Evolutionary conservation across 768 basidiomycete genomes (phyloP), one percentile per base, ranked within the genome.

Genomic region (Collybiopsis confluens): DNA sequence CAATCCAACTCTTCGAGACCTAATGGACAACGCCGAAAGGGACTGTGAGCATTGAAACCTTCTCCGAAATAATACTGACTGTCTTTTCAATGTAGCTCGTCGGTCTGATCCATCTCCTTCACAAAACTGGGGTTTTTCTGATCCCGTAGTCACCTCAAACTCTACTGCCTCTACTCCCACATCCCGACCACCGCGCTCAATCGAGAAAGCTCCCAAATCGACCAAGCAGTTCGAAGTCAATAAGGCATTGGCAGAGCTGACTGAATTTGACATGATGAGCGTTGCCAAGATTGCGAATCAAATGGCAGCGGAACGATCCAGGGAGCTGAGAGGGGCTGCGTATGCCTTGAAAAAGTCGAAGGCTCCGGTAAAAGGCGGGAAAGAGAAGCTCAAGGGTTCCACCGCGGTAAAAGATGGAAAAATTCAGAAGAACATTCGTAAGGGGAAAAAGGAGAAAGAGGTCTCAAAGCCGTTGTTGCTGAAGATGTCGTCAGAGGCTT

Each of bases 271-370:
- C 38, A 41, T 18, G 35, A 21, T 24, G 9, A 10, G 50, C 38
- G 50, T 52, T 4, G 41, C 47, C 20, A 21, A 48, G 16, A 21
- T 23, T 36, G 47, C 47, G 15, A 48, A 21, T 26, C 33, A 48
- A 38, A 48, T 20, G 35, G 47, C 47, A 21, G 21, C 30, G 18
- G 47, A 48, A 28, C 47, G 47, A 35, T 36, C 47, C 35, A 37
- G n/a, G 23, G 5, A 20, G 11, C 35, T 48, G 20, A 35, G 47
- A 16, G 18, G 38, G 18, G 8, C 33, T 16, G 47, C 37, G 21
- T n/a, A n/a, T n/a, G n/a, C n/a, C n/a, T 35, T 21, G 47, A 48
- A 36, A 21, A 36, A 18, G 35, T 20, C 8, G 37, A 35, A 37
- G 11, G 35, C 13, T 24, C 4, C 36, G 11, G 21, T 1, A 11